Evolutionary conservation across 1,284 basidiomycete species (phyloP), one percentile per base, ranked within the genome.

Genomic region (Cystobasidium slooffiae): DNA sequence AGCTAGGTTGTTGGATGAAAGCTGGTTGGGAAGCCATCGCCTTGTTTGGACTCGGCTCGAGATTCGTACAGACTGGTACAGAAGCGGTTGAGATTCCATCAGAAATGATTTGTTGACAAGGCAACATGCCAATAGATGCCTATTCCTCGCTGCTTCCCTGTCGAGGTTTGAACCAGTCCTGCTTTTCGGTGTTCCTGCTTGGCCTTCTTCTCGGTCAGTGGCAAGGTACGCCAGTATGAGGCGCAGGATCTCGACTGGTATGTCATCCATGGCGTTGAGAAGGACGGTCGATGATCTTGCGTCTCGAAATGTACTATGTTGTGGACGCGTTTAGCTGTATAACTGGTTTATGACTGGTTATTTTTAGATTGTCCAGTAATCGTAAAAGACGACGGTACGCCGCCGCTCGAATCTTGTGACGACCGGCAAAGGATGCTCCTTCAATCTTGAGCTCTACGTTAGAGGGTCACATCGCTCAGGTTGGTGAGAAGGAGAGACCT

Each of bases 231-330:
- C 49, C 49, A 67, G 46, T 9, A 67, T 41, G 12, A 67, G 51
- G 41, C 65, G 65, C 6, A 67, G 10, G 49, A 67, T 55, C 10
- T 67, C 65, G 24, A 56, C 24, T 12, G 53, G 53, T 56, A 56
- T 22, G 12, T 9, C 24, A 37, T 22, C 8, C 53, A 56, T 56
- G 53, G 1, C 31, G 31, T 31, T 31, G 31, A 31, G 31, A 31
- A 31, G 31, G 31, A 31, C 31, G 31, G 5, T 31, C 31, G 5
- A 31, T 31, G 31, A 31, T 31, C 31, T 51, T 51, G 20, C 47
- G 20, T 51, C 47, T 6, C 47, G 47, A 51, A 51, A 14, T 51
- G 47, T 3, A 31, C 31, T 31, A 31, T 31, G 31, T 5, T 31
- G 5, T 31, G 5, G 31, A 31, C 31, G 31, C 5, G 2, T 5